Conservation (phyloP, 2,329 filamentous ascomycete species). For the Aspergillus sp. region DNA sequence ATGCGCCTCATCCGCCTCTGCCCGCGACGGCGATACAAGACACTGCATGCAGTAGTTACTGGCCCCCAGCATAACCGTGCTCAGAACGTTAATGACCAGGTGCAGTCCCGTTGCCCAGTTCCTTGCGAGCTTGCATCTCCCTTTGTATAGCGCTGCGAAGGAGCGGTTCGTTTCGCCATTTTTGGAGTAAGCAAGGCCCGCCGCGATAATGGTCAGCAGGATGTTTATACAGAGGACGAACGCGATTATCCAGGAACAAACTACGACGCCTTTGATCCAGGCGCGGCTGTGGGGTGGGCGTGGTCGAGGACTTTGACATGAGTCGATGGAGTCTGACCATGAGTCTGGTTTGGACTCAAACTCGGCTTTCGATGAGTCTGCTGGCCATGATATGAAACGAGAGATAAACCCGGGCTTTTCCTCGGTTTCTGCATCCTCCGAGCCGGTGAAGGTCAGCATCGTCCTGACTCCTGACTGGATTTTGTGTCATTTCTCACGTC, state of each 20-base stretch:
- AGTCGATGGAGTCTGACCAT: neutral
- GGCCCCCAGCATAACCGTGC: constrained; percentile 46
- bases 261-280: constrained; percentile 11
- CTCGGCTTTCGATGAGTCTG: neutral
- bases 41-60: constrained; percentile 56
- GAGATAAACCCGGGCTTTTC: neutral
- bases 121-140: constrained; percentile 9
- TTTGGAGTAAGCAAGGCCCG: constrained; percentile 2
- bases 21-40: constrained; percentile 50
- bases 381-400: neutral
- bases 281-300: neutral
- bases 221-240: constrained; percentile 10
- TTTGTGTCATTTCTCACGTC: no score
- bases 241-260: constrained; percentile 4
- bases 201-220: constrained; percentile 10
- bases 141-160: constrained; percentile 9
- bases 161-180: neutral
- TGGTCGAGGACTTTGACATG: neutral
- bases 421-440: no score
- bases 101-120: constrained; percentile 34
- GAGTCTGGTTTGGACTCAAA: neutral
- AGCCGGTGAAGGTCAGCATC: no score
- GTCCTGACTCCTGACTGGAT: no score
- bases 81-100: constrained; percentile 50
- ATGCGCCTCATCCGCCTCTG: constrained; percentile 52